Evolutionary conservation across 257 asterid genomes (phyloP).

Genomic region (Lavandula angustifolia): DNA sequence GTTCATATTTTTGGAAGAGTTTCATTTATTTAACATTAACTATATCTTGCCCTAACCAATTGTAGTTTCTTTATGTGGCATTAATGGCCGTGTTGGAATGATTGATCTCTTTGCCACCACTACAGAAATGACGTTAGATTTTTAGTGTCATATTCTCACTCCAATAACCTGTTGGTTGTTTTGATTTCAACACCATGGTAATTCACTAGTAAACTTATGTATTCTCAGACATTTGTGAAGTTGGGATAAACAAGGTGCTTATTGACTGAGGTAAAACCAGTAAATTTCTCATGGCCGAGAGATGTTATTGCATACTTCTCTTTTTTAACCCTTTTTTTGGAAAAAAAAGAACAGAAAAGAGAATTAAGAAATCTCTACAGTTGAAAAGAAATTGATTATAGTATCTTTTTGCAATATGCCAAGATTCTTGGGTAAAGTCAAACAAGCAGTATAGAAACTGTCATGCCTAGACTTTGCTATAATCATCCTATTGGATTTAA

Average conservation of each 20-base stretch:
- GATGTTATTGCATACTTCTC: not conserved
- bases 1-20: not conserved
- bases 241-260: not conserved
- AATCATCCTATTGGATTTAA: not conserved
- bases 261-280: not conserved
- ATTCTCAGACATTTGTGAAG: not conserved
- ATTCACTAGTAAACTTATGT: not conserved
- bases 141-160: not conserved
- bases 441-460: not conserved
- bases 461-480: conserved; percentile 3
- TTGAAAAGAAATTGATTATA: not conserved
- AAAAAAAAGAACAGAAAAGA: no score
- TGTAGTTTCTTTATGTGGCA: not conserved
- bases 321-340: not conserved
- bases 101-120: not conserved
- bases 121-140: not conserved
- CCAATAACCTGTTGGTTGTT: not conserved
- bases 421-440: not conserved
- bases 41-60: not conserved
- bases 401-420: not conserved
- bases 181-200: not conserved
- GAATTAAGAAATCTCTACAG: not conserved
- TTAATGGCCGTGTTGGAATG: not conserved
- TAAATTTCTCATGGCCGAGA: not conserved
- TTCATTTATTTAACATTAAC: not conserved